phyloP scores from a whole-genome alignment of 176 grass and related monocot species.

The Avena sativa region DNA sequence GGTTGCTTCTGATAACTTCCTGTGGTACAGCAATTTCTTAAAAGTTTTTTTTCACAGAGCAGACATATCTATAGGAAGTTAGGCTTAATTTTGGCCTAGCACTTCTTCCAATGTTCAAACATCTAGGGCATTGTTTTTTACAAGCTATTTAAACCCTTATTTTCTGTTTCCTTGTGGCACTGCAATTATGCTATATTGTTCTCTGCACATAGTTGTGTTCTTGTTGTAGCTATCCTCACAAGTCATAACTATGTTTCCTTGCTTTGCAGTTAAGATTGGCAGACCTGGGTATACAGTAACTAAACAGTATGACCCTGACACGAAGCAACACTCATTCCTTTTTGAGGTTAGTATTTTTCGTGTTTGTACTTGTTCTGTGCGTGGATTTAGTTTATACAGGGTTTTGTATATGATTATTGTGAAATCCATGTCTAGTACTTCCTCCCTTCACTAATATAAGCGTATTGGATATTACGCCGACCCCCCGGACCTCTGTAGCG shows the following conservation, averaged over 20 bases:
- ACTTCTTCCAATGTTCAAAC: slow-evolving; percentile 1
- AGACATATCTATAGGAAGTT: neutral
- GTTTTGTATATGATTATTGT: slow-evolving; percentile 13
- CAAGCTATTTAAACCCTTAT: neutral
- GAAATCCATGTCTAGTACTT: neutral
- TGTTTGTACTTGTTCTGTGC: neutral
- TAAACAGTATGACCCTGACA: slow-evolving; percentile 91
- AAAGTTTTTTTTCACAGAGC: neutral
- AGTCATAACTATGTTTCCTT: slow-evolving; percentile 36
- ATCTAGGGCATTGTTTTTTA: neutral
- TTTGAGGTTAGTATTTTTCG: slow-evolving; percentile 68
- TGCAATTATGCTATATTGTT: slow-evolving; percentile 3
- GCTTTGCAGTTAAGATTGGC: slow-evolving; percentile 91
- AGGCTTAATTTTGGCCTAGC: neutral
- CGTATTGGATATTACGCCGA: too few relatives aligned
- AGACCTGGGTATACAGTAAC: slow-evolving; percentile 91
- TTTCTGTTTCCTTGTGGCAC: slow-evolving; percentile 1
- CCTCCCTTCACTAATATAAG: too few relatives aligned
- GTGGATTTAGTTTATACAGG: neutral
- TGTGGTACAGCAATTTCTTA: neutral
- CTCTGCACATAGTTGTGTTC: neutral
- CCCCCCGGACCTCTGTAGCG: too few relatives aligned
- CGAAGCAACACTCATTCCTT: slow-evolving; percentile 87
- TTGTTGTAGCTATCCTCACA: slow-evolving; percentile 11
- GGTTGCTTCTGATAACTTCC: neutral